phyloP scores from a whole-genome alignment of 148 eudicot species.

The Rhododendron mucronatum region DNA sequence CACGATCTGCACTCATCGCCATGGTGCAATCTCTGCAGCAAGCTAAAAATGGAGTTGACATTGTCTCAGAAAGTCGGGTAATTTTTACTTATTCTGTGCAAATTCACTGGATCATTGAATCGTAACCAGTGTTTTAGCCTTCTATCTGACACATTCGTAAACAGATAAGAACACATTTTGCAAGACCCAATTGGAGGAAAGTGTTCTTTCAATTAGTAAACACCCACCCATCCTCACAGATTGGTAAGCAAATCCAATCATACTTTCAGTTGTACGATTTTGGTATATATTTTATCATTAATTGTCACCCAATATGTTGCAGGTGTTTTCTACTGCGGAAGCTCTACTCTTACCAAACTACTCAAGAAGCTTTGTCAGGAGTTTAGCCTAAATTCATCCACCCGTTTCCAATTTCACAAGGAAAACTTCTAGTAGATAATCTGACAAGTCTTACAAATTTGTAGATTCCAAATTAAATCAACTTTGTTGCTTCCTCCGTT shows the following conservation, averaged over 20 bases:
- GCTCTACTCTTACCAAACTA: slow-evolving; percentile 55
- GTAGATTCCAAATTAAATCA: neutral
- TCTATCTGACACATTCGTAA: neutral
- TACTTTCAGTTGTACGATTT: neutral
- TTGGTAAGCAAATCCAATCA: slow-evolving; percentile 42
- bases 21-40: slow-evolving; percentile 97
- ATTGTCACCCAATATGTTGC: slow-evolving; percentile 16
- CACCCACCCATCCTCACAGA: slow-evolving; percentile 41
- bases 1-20: slow-evolving; percentile 86
- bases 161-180: slow-evolving; percentile 94
- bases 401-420: slow-evolving; percentile 87
- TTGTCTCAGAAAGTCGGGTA: slow-evolving; percentile 95
- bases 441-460: neutral
- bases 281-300: neutral
- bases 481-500: neutral
- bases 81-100: neutral
- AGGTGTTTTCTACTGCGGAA: slow-evolving; percentile 99
- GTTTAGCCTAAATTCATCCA: slow-evolving; percentile 56
- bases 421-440: slow-evolving; percentile 26
- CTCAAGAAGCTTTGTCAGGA: slow-evolving; percentile 75
- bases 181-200: slow-evolving; percentile 98
- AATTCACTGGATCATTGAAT: neutral
- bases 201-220: slow-evolving; percentile 56
- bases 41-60: slow-evolving; percentile 90
- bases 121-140: slow-evolving; percentile 4